A percentile compares a stretch with the other conserved stretches of the same genome.
phyloP scores from a whole-genome alignment of 1,284 basidiomycete species.

The Leucoagaricus sp. region DNA sequence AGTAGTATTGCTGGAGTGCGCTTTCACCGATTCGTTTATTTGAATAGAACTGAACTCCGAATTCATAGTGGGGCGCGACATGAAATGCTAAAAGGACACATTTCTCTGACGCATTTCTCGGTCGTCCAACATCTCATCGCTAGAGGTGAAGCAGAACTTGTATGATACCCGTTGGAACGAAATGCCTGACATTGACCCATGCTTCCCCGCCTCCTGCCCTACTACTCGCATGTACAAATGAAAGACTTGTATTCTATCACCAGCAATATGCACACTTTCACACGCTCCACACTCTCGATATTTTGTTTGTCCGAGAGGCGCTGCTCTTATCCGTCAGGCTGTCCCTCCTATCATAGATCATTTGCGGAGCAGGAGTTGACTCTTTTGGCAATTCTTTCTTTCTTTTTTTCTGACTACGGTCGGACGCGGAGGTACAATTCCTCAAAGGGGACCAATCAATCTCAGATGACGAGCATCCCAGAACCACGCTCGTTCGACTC shows the following conservation, averaged over 20 bases:
- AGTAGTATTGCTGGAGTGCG: conserved; percentile 74
- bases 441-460: conserved; percentile 77
- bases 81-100: conserved; percentile 69
- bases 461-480: conserved; percentile 88
- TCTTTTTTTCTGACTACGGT: conserved; percentile 36
- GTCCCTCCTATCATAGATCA: conserved; percentile 86
- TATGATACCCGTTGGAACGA: conserved; percentile 35
- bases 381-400: conserved; percentile 19
- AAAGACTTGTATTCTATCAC: no score
- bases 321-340: conserved; percentile 67
- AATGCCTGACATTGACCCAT: no score
- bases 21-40: conserved; percentile 13
- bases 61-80: conserved; percentile 55
- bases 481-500: conserved; percentile 88
- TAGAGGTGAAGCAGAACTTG: conserved; percentile 71
- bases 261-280: no score
- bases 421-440: conserved; percentile 64
- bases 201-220: no score
- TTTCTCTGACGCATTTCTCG: conserved; percentile 69
- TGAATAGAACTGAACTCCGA: background rate
- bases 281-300: conserved; percentile 81
- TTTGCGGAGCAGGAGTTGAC: conserved; percentile 78
- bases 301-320: conserved; percentile 75
- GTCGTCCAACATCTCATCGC: conserved; percentile 70
- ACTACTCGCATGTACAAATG: no score